Evolutionary conservation across 768 basidiomycete species (phyloP), one percentile per base, ranked within the genome.

Genomic region (Serendipita sp.): DNA sequence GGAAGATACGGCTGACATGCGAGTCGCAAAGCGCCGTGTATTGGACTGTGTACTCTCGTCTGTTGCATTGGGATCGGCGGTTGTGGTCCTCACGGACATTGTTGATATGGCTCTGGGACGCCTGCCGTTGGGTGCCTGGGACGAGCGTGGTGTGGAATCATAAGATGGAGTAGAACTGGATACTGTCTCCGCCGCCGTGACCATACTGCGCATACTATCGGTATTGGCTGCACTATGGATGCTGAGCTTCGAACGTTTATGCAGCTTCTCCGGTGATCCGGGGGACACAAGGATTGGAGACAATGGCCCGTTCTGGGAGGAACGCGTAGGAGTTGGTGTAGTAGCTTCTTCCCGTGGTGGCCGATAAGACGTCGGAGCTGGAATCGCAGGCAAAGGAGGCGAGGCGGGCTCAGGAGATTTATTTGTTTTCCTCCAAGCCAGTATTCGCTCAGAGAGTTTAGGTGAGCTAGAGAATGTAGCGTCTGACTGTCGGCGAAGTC

Each of bases 151-250:
- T n/a, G 55, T 60, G n/a, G 55, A 60, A 34, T 60, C 55, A 34
- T 60, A 60, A n/a, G 27, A 31, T 8, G 55, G 55, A 11, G 55
- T 60, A n/a, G 55, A 60, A 64, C 77, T 77, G 1, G 76, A 75
- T 16, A 75, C 68, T 62, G 77, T 80, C 64, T 77, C 78, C 70
- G 75, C 67, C 13, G 79, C 77, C 10, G 81, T 84, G 2, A 75
- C 78, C 15, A 78, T 79, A 67, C 83, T 84, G 44, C 80, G 77
- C 69, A 85, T 66, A 68, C 86, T 87, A 62, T 76, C 69, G 11
- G 73, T 71, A 69, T 81, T 81, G 5, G 78, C 75, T 3, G 75
- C 74, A 1, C 84, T 84, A 69, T 80, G 80, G 65, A 75, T 77
- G 70, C 86, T 87, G 18, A 80, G 78, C 67, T 82, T 72, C 0